These are phyloP conservation scores for Nemania serpens DNA, from an alignment of 2,329 filamentous ascomycete species.

Conservation along the genomic window DNA sequence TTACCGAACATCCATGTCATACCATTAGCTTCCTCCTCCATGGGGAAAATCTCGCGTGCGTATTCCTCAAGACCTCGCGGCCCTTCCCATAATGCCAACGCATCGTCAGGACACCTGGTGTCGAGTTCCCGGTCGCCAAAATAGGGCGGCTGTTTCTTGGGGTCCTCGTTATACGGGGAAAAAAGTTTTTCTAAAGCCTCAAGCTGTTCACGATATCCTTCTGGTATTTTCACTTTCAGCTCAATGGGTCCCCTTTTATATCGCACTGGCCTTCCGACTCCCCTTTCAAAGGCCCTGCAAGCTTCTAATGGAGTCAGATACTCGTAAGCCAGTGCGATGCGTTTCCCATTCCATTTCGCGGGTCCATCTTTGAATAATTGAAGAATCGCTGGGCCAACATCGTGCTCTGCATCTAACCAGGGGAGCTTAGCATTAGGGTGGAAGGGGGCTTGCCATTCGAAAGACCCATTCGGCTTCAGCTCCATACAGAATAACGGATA, in stretches of 20 bases:
- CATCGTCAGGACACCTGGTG: slow-evolving; percentile 70
- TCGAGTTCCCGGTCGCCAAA: slow-evolving; percentile 64
- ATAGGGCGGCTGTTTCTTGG: slow-evolving; percentile 64
- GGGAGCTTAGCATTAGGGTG: slow-evolving; percentile 86
- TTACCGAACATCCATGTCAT: slow-evolving; percentile 84
- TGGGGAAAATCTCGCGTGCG: slow-evolving; percentile 87
- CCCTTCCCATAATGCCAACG: slow-evolving; percentile 86
- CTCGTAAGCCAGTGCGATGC: slow-evolving; percentile 90
- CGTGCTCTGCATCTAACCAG: slow-evolving; percentile 96
- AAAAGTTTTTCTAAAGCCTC: slow-evolving; percentile 69
- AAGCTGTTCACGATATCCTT: slow-evolving; percentile 87
- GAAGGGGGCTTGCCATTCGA: slow-evolving; percentile 92
- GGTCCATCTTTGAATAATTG: slow-evolving; percentile 96
- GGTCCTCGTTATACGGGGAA: slow-evolving; percentile 54
- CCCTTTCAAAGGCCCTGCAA: slow-evolving; percentile 78
- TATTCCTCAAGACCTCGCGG: slow-evolving; percentile 92
- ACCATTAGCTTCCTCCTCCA: slow-evolving; percentile 94
- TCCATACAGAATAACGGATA: slow-evolving; percentile 98
- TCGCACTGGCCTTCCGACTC: slow-evolving; percentile 74
- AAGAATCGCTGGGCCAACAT: slow-evolving; percentile 87
- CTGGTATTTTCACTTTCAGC: slow-evolving; percentile 82
- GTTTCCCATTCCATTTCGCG: slow-evolving; percentile 75
- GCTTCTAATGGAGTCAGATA: slow-evolving; percentile 82
- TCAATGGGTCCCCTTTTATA: slow-evolving; percentile 83
- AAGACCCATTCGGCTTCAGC: slow-evolving; percentile 79